Percentiles rank a stretch among this genome's conserved stretches.
These are phyloP conservation scores for Alopecurus myosuroides DNA, from an alignment of 176 grass and related monocot species.

Conservation along the genomic window DNA sequence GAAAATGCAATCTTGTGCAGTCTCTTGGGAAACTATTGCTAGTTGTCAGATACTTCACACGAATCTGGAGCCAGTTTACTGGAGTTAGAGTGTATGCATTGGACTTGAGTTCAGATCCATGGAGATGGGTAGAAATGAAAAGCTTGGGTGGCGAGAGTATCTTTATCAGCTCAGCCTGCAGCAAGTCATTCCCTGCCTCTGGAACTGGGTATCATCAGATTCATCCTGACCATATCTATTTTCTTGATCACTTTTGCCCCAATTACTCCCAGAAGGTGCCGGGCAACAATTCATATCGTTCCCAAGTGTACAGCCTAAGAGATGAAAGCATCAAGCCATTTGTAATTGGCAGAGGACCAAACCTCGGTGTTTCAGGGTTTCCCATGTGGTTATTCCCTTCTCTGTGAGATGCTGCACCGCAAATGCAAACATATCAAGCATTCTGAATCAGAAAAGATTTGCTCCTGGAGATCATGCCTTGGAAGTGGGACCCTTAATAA, in stretches of 20 bases:
- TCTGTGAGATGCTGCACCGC: neutral
- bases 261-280: neutral
- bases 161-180: neutral
- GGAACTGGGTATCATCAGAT: neutral
- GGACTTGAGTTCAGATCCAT: neutral
- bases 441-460: conserved; percentile 1
- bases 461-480: neutral
- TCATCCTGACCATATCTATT: conserved; percentile 7
- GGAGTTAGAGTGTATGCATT: neutral
- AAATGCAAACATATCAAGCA: neutral
- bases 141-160: neutral
- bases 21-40: conserved; percentile 12
- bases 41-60: conserved; percentile 1
- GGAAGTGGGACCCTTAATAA: neutral
- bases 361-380: neutral
- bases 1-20: conserved; percentile 2
- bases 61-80: neutral
- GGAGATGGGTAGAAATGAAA: conserved; percentile 6
- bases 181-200: neutral
- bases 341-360: neutral
- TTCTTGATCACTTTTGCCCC: conserved; percentile 2
- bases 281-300: neutral
- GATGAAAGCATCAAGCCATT: neutral
- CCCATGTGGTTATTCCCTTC: neutral
- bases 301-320: conserved; percentile 6